Base-by-base conservation (phyloP, 768 basidiomycete genomes). In the Suillus decipiens region DNA sequence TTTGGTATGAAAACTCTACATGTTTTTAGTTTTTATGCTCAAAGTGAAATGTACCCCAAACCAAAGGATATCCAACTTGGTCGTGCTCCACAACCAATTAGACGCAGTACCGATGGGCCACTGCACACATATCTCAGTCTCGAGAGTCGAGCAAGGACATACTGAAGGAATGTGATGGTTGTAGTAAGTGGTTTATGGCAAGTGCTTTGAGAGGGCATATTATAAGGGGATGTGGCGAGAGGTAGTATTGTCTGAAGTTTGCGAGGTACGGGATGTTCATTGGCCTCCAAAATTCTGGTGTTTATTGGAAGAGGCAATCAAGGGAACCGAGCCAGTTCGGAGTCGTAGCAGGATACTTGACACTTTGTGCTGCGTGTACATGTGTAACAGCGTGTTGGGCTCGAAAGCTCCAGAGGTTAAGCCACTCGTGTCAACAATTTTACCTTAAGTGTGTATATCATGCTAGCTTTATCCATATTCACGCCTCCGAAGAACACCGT, bases 31-130 rank as follows among this genome's bases (percentile, higher is more conserved):
- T 53, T n/a, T 33, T 9, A 53, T 33, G 15, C 15, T 19, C 11
- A 53, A 53, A 31, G 28, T 17, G 19, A 51, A 11, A 33, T 31
- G 1, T 10, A 31, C 50, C 31, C 9, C 5, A 51, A 5, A 51
- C 10, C 50, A 31, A 31, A 51, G 31, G 9, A 51, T 19, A 10
- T 11, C 67, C 45, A 64, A 51, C 60, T 64, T 31, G 28, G 28
- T 5, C 28, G 9, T 51, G 50, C 4, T 8, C 48, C 8, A 50
- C 24, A 50, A 24, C 12, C 8, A 17, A 24, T 50, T 19, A 19
- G 9, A 31, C 10, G 10, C 9, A 15, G 10, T 2, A 31, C 28
- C 9, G 28, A 51, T 19, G 28, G 9, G 17, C 50, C 17, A 0
- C 50, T 31, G 9, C 9, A 19, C 50, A 6, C 17, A 15, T 50